A percentile compares a stretch with the other conserved stretches of the same genome.
Conservation (phyloP, 306 rosid genomes). For the Boehmeria nivea region DNA sequence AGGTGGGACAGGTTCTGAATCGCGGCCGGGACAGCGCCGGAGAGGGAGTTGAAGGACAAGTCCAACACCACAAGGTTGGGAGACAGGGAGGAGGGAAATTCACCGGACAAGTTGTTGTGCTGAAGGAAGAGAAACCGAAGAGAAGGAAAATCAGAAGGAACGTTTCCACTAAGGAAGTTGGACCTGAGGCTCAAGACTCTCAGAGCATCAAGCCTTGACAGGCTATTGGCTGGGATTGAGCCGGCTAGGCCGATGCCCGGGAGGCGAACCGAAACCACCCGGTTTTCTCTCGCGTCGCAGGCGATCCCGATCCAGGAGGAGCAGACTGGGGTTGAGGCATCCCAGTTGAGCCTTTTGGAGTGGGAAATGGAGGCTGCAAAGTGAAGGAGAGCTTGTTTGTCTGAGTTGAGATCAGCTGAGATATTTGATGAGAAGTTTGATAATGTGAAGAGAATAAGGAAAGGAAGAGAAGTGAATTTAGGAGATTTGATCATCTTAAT, state of each 20-base stretch:
- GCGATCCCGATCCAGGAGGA: slow-evolving; percentile 66
- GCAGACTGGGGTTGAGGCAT: slow-evolving; percentile 46
- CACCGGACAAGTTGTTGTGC: slow-evolving; percentile 58
- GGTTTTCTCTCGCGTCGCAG: slow-evolving; percentile 40
- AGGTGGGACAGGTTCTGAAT: slow-evolving; percentile 60
- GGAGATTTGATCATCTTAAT: slow-evolving; percentile 49
- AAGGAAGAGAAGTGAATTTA: slow-evolving; percentile 27
- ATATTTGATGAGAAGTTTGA: slow-evolving; percentile 20
- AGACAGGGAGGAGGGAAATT: slow-evolving; percentile 53
- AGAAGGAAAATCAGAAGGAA: slow-evolving; percentile 65
- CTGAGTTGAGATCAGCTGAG: slow-evolving; percentile 57
- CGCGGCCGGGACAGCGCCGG: slow-evolving; percentile 53
- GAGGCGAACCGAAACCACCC: slow-evolving; percentile 55
- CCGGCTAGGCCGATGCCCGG: slow-evolving; percentile 66
- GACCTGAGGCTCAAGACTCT: slow-evolving; percentile 62
- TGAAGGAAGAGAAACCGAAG: slow-evolving; percentile 56
- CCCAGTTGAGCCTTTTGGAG: slow-evolving; percentile 67
- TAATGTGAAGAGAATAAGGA: slow-evolving; percentile 18
- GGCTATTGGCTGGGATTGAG: slow-evolving; percentile 45
- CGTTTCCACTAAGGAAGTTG: slow-evolving; percentile 53
- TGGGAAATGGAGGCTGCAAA: slow-evolving; percentile 49
- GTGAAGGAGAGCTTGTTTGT: slow-evolving; percentile 53
- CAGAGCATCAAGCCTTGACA: slow-evolving; percentile 62
- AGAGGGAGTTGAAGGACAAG: slow-evolving; percentile 55
- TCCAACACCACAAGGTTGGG: slow-evolving; percentile 50